These are phyloP conservation scores for Debaryomycetaceae sp. DNA, from an alignment of 1,139 yeast species.

Conservation along the genomic window DNA sequence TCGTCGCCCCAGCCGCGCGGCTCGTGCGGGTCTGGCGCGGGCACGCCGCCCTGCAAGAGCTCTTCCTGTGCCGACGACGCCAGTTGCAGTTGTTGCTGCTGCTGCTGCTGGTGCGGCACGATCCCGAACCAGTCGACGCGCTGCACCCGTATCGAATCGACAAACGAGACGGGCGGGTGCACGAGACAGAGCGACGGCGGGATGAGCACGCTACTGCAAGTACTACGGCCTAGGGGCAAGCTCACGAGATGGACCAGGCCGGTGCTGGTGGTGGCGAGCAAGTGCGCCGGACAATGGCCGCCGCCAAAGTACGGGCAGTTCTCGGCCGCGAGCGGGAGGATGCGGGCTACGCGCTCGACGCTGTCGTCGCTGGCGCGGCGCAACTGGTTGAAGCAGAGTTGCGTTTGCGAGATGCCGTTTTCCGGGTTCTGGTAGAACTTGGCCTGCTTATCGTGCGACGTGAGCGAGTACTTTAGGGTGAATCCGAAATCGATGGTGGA, in stretches of 20 bases:
- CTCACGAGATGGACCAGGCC: slow-evolving; percentile 34
- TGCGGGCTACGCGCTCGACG: slow-evolving; percentile 15
- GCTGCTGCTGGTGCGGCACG: slow-evolving; percentile 31
- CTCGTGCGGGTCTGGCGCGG: slow-evolving; percentile 29
- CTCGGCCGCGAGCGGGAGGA: slow-evolving; percentile 24
- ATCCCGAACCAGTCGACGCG: slow-evolving; percentile 70
- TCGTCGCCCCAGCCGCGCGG: slow-evolving; percentile 42
- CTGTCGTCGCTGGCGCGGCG: slow-evolving; percentile 5
- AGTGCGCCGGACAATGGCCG: slow-evolving; percentile 52
- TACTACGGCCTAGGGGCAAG: slow-evolving; percentile 3
- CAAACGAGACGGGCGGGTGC: slow-evolving; percentile 58
- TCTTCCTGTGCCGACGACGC: slow-evolving; percentile 30
- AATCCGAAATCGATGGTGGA: slow-evolving; percentile 68
- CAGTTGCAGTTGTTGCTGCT: no score
- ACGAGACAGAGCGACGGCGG: slow-evolving; percentile 77
- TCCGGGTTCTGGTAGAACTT: slow-evolving; percentile 62
- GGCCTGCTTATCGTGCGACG: slow-evolving; percentile 77
- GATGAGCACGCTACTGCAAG: slow-evolving; percentile 12
- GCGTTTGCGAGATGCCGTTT: slow-evolving; percentile 25
- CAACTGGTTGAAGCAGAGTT: slow-evolving; percentile 15
- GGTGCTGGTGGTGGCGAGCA: slow-evolving; percentile 47
- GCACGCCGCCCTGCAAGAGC: slow-evolving; percentile 70
- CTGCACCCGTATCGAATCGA: slow-evolving; percentile 45
- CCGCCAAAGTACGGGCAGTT: slow-evolving; percentile 57
- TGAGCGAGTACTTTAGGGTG: slow-evolving; percentile 67